phyloP scores from a whole-genome alignment of 2,329 filamentous ascomycete species.

The Claviceps paspali region DNA sequence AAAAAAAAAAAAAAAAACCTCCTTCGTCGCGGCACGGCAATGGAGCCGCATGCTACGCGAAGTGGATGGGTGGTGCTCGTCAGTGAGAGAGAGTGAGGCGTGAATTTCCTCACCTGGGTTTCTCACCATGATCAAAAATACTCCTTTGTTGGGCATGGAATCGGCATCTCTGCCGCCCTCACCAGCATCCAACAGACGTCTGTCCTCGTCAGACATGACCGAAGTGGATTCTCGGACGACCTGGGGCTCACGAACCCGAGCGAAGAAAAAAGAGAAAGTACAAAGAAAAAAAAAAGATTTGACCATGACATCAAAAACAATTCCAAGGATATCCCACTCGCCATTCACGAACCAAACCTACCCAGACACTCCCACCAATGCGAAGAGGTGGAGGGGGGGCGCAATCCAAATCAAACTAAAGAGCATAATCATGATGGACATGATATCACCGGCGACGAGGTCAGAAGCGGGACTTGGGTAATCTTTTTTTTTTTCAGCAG shows the following conservation, averaged over 20 bases:
- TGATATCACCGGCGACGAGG: neutral
- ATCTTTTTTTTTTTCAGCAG: conserved; percentile 1
- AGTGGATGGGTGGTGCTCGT: too few relatives aligned
- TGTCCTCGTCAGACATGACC: too few relatives aligned
- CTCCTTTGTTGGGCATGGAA: too few relatives aligned
- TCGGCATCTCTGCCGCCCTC: too few relatives aligned
- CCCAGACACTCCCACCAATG: neutral
- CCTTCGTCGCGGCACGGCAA: too few relatives aligned
- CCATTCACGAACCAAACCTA: neutral
- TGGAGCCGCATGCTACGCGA: neutral
- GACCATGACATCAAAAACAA: too few relatives aligned
- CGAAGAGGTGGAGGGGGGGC: neutral
- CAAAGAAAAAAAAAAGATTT: neutral
- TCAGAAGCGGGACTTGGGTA: neutral
- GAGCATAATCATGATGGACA: neutral
- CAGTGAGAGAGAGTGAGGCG: neutral
- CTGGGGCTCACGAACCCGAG: too few relatives aligned
- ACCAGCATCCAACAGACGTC: too few relatives aligned
- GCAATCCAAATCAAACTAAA: neutral
- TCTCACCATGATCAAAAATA: too few relatives aligned
- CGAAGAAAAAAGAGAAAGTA: neutral
- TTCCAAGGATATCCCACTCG: neutral
- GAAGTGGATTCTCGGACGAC: too few relatives aligned
- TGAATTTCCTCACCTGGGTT: too few relatives aligned
- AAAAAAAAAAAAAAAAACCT: too few relatives aligned